Evolutionary conservation across 371 early-diverging fungal genomes (phyloP), one percentile per base, ranked within the genome.

Genomic region (Syncephalastrum racemosum): DNA sequence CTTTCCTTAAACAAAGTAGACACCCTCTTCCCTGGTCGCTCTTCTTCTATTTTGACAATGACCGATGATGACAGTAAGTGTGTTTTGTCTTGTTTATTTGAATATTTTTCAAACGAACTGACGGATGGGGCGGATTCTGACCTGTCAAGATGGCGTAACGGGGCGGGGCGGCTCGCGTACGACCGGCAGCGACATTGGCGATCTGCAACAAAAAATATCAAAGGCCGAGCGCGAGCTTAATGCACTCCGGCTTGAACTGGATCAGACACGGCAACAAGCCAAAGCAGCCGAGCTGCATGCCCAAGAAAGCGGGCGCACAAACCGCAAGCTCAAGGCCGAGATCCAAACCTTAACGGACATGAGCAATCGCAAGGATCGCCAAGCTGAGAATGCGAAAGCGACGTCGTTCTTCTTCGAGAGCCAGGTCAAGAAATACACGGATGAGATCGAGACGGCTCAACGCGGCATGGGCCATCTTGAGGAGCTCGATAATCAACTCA

Each of bases 331-430:
- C 14, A 67, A 73, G 43, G 70, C 75, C 22, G 79, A 79, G 54
- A 71, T 79, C 36, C 79, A 79, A 51, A 79, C 79, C 0, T 43
- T 79, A 5, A 79, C 76, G 10, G 79, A 79, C 46, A 75, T 79
- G 79, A 68, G 70, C 53, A 73, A 79, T 19, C 76, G 79, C 36
- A 79, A 79, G 53, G 79, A 79, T 56, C 63, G 79, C 45, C 79
- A 79, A 27, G 76, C 75, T 4, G 79, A 79, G 40, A 75, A 79
- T 56, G 71, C 79, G 2, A 79, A 79, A 43, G 79, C 79, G 15
- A 79, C 76, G 1, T 73, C 79, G 2, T 79, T 79, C 56, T 79
- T 79, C 44, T 75, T 79, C 56, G 76, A 79, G 49, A 74, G 79
- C 4, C 79, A 79, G 54, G 71, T 79, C 14, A 79, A 75, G 47